Percentiles rank a stretch among this genome's conserved stretches.
phyloP scores from a whole-genome alignment of 2,329 filamentous ascomycete genomes.

The Aureobasidium musti region DNA sequence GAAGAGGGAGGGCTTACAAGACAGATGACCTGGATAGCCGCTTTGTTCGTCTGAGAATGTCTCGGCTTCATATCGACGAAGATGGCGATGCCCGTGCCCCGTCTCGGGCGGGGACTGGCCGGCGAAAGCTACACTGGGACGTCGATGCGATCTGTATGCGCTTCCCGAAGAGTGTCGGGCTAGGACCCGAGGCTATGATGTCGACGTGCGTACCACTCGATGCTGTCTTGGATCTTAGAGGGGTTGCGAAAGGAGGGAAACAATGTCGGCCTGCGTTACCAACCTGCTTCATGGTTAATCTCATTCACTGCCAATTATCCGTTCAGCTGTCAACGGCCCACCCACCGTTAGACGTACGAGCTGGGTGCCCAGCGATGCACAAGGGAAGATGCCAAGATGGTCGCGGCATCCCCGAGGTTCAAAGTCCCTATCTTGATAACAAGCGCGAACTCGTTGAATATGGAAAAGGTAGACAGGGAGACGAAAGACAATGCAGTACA shows the following conservation, averaged over 20 bases:
- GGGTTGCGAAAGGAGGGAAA: neutral
- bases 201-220: slow-evolving; percentile 3
- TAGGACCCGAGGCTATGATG: slow-evolving; percentile 12
- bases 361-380: neutral
- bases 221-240: neutral
- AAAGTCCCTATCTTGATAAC: neutral
- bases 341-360: slow-evolving; percentile 20
- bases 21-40: slow-evolving; percentile 53
- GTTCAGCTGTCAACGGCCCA: slow-evolving; percentile 7
- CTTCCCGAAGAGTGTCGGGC: neutral
- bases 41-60: slow-evolving; percentile 36
- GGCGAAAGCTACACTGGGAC: neutral
- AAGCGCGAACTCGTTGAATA: neutral
- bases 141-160: slow-evolving; percentile 11
- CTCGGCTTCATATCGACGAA: slow-evolving; percentile 15
- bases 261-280: neutral
- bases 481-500: neutral
- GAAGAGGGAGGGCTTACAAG: slow-evolving; percentile 42
- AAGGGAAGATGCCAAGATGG: neutral
- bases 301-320: neutral
- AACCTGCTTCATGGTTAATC: slow-evolving; percentile 12
- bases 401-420: neutral
- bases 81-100: slow-evolving; percentile 21
- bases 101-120: slow-evolving; percentile 24
- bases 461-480: neutral